These are phyloP conservation scores for Boletus rufocinnamomeus DNA, from an alignment of 768 basidiomycete species.

Conservation along the genomic window DNA sequence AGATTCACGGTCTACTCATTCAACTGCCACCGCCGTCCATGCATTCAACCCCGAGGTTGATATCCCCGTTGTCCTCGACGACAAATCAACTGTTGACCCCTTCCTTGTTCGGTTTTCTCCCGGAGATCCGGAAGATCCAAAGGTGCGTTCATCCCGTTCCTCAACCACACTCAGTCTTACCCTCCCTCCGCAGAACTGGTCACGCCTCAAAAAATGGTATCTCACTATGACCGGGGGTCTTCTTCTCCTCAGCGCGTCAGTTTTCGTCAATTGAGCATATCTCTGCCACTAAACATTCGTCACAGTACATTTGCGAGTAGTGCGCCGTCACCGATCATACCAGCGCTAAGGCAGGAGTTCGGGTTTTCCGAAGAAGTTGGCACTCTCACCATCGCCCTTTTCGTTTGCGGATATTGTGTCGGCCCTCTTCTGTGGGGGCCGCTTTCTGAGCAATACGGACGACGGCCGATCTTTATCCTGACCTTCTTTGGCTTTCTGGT, in stretches of 20 bases:
- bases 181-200: constrained; percentile 48
- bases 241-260: constrained; percentile 57
- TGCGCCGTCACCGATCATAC: constrained; percentile 53
- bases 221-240: constrained; percentile 50
- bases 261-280: neutral
- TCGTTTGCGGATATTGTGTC: constrained; percentile 68
- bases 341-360: constrained; percentile 47
- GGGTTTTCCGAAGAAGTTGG: constrained; percentile 52
- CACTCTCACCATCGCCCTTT: constrained; percentile 59
- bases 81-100: constrained; percentile 26
- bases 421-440: constrained; percentile 65
- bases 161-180: neutral
- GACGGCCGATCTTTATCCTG: constrained; percentile 57
- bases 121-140: constrained; percentile 48
- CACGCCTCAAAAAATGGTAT: constrained; percentile 47
- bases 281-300: neutral
- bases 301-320: constrained; percentile 64
- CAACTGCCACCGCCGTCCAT: constrained; percentile 15
- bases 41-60: constrained; percentile 17
- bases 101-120: constrained; percentile 35
- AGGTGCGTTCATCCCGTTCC: constrained; percentile 34
- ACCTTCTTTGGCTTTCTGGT: constrained; percentile 60
- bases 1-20: constrained; percentile 20
- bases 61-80: constrained; percentile 8
- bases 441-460: constrained; percentile 55